These are phyloP conservation scores for Choiromyces venosus DNA, from an alignment of 495 filamentous ascomycete genomes.

Conservation along the genomic window DNA sequence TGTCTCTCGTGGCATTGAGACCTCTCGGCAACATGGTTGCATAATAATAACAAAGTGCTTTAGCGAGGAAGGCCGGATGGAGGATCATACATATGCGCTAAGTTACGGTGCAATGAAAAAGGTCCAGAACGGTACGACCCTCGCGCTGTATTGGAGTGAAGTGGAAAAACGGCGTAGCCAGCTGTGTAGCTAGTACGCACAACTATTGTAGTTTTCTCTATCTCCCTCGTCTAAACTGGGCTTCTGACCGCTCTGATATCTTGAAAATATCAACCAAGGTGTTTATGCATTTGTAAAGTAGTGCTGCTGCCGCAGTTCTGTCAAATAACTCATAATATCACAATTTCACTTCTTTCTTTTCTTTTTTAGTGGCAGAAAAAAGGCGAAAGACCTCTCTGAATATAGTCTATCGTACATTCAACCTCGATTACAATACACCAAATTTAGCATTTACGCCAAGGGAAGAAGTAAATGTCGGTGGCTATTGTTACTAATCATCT, in stretches of 20 bases:
- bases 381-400: background rate
- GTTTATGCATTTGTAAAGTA: background rate
- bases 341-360: background rate
- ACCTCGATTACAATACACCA: background rate
- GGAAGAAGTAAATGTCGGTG: background rate
- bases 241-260: background rate
- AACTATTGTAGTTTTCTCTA: background rate
- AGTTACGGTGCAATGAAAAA: background rate
- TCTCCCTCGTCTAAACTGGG: background rate
- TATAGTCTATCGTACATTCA: background rate
- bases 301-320: background rate
- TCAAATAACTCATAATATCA: background rate
- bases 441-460: background rate
- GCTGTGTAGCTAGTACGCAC: background rate
- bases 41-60: background rate
- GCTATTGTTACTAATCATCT: background rate
- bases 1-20: background rate
- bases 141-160: background rate
- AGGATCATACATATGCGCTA: background rate
- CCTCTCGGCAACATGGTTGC: background rate
- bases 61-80: background rate
- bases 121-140: background rate
- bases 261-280: background rate
- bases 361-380: background rate
- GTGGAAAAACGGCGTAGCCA: background rate